phyloP scores from a whole-genome alignment of 225 moss, liverwort and hornwort species.

The Polytrichum commune region DNA sequence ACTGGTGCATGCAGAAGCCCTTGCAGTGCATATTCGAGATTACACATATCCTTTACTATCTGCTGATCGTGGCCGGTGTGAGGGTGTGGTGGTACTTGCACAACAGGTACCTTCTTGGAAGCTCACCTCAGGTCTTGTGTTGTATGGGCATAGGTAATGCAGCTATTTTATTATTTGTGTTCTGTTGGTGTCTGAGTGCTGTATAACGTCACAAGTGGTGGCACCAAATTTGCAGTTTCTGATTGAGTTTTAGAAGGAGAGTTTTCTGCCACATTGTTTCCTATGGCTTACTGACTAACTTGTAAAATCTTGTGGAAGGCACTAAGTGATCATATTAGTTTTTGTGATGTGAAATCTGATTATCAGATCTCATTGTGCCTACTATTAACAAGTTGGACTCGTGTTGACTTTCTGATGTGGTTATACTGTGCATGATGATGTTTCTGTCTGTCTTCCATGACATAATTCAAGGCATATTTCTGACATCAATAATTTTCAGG shows the following conservation, averaged over 20 bases:
- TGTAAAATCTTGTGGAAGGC: neutral
- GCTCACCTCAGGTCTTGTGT: too few relatives aligned
- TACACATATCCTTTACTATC: slow-evolving; percentile 73
- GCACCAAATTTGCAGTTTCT: too few relatives aligned
- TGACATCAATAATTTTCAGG: slow-evolving; percentile 40
- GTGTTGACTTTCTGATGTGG: neutral
- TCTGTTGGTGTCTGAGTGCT: neutral
- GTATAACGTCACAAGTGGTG: neutral
- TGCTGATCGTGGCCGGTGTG: slow-evolving; percentile 62
- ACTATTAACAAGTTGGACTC: too few relatives aligned
- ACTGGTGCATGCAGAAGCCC: slow-evolving; percentile 56
- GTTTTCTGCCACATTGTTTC: too few relatives aligned
- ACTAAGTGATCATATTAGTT: too few relatives aligned
- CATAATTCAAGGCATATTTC: neutral
- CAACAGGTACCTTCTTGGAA: slow-evolving; percentile 42
- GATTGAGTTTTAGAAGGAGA: too few relatives aligned
- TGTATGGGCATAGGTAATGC: too few relatives aligned
- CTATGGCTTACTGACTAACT: too few relatives aligned
- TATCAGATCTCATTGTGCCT: neutral
- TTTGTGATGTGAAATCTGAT: too few relatives aligned
- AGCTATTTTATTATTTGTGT: too few relatives aligned
- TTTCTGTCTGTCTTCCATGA: neutral
- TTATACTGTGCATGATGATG: neutral
- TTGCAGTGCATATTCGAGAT: slow-evolving; percentile 73
- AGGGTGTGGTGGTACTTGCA: slow-evolving; percentile 83